Percentiles rank a stretch among this genome's conserved stretches.
Conservation (phyloP, 176 grass and related monocot species). For the Miscanthus lutarioriparius region DNA sequence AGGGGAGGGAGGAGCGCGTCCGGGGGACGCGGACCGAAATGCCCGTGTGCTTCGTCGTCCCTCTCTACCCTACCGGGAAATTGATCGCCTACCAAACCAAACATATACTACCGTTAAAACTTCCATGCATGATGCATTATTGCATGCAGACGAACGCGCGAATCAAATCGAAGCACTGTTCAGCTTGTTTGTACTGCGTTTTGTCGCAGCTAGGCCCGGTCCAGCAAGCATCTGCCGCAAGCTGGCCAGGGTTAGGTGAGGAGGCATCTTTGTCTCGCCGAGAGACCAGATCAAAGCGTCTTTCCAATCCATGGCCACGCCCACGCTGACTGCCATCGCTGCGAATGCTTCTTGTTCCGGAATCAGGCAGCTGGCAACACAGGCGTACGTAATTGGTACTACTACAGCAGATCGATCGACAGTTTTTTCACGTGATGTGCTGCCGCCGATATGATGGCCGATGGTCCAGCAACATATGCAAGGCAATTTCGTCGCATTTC, state of each 20-base stretch:
- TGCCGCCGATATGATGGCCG: too few relatives aligned
- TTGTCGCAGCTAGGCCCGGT: neutral
- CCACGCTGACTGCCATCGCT: neutral
- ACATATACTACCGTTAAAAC: neutral
- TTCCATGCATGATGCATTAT: neutral
- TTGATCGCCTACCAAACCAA: conserved; percentile 33
- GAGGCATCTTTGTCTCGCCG: too few relatives aligned
- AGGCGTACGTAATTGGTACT: too few relatives aligned
- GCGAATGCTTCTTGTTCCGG: neutral
- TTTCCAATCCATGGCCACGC: neutral
- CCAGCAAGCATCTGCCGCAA: neutral
- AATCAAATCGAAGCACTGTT: neutral
- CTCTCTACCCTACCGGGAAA: neutral
- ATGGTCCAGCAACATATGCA: neutral
- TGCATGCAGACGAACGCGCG: neutral
- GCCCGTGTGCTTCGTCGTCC: neutral
- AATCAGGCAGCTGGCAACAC: neutral
- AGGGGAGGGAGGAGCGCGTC: conserved; percentile 19
- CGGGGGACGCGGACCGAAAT: conserved; percentile 33
- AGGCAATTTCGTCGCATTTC: conserved; percentile 21
- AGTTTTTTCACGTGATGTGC: neutral
- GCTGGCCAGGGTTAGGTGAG: neutral
- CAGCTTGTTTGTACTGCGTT: neutral
- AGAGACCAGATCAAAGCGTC: neutral
- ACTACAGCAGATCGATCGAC: neutral